phyloP scores from a whole-genome alignment of 1,284 basidiomycete genomes.

The Ceratobasidium sp. region DNA sequence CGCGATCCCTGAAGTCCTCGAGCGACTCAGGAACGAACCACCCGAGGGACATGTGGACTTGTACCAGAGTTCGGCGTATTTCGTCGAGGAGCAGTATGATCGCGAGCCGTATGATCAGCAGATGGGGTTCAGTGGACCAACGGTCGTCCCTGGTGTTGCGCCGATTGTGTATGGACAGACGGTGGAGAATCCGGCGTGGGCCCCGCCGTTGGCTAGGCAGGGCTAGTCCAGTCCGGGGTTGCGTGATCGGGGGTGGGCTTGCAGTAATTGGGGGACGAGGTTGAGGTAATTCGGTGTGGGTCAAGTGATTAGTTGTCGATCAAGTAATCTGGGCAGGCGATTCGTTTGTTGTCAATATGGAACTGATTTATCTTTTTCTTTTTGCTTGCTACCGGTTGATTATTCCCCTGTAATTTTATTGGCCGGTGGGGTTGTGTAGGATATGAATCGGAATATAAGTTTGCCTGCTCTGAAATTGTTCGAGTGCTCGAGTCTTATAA shows the following conservation, averaged over 20 bases:
- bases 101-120: slow-evolving; percentile 34
- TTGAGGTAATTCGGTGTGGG: no score
- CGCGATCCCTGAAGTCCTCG: slow-evolving; percentile 27
- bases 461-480: no score
- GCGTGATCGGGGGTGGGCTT: no score
- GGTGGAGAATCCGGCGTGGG: slow-evolving; percentile 21
- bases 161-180: slow-evolving; percentile 7
- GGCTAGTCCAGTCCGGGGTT: no score
- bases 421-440: not conserved
- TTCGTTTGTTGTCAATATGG: no score
- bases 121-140: slow-evolving; percentile 31
- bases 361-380: no score
- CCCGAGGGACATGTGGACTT: slow-evolving; percentile 32
- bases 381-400: no score
- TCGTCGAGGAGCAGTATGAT: slow-evolving; percentile 33
- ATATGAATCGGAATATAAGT: no score
- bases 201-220: slow-evolving; percentile 2
- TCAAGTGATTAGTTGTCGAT: no score
- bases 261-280: no score
- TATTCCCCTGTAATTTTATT: not conserved
- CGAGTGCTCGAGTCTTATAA: no score
- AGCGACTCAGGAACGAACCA: slow-evolving; percentile 14
- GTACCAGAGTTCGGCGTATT: slow-evolving; percentile 33
- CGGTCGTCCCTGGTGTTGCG: not conserved
- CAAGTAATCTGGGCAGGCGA: no score